Evolutionary conservation across 2,329 filamentous ascomycete genomes (phyloP), one percentile per base, ranked within the genome.

Genomic region (Bipolaris oryzae): DNA sequence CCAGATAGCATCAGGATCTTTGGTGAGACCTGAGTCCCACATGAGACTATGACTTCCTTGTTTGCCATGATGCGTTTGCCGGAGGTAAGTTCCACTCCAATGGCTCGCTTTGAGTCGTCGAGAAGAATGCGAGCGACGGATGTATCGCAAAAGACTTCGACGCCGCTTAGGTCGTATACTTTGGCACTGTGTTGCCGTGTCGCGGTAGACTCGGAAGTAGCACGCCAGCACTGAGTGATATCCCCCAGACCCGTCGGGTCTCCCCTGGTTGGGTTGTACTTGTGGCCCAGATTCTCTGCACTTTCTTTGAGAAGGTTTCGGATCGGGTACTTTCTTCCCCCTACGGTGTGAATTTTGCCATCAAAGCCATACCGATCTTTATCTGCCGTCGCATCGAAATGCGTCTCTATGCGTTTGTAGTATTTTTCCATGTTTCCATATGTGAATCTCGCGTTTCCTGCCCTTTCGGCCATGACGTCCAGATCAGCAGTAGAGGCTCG

Each of bases 31-130:
- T 77, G 77, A 16, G 64, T 48, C 23, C 64, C 61, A 2, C 76
- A 77, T 0, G 76, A 77, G 1, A 81, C 51, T 18, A 82, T 77
- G 33, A 81, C 73, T 61, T 81, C 78, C 38, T 77, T 77, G 64
- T 62, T 42, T 7, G 56, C 59, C 21, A 44, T 44, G n/a, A 44
- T 35, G n/a, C 21, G 49, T 9, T 15, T 11, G 16, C 49, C 49
- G 15, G 49, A 44, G 15, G 16, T 35, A 3, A 65, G 7, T 39
- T 65, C 43, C 71, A 78, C 9, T 76, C 62, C 48, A 77, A 37
- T 60, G 4, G 60, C 61, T 25, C 47, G 49, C 33, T 33, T 62
- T 59, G 11, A 34, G 3, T 28, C 49, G 20, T 67, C 57, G 34
- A 68, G 49, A 1, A 66, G n/a, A 16, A 68, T 47, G 10, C 55